Evolutionary conservation across 148 eudicot species (phyloP).

Genomic region (Camellia japonica): DNA sequence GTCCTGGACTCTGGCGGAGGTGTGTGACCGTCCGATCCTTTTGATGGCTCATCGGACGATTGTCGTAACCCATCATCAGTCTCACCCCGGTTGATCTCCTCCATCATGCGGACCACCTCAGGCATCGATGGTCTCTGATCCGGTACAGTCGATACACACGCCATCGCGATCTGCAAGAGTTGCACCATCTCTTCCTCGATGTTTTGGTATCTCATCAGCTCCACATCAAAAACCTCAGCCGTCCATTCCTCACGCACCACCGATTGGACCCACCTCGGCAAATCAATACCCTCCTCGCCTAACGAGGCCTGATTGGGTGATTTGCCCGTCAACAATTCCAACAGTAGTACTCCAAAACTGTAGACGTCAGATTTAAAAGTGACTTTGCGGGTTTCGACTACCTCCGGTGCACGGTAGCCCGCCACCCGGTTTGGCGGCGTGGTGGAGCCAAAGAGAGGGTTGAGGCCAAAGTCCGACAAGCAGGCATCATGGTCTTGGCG

Average conservation of each 20-base stretch:
- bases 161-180: constrained; percentile 87
- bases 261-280: constrained; percentile 96
- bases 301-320: constrained; percentile 92
- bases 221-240: constrained; percentile 96
- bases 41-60: constrained; percentile 86
- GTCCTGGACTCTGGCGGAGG: constrained; percentile 69
- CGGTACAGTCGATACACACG: constrained; percentile 80
- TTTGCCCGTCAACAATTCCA: constrained; percentile 90
- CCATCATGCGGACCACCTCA: constrained; percentile 82
- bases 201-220: constrained; percentile 85
- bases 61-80: constrained; percentile 69
- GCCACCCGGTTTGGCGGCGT: constrained; percentile 55
- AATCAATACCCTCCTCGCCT: constrained; percentile 93
- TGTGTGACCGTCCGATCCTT: constrained; percentile 80
- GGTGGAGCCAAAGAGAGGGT: constrained; percentile 39
- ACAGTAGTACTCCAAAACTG: constrained; percentile 76
- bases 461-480: constrained; percentile 72
- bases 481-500: constrained; percentile 44
- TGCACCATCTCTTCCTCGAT: constrained; percentile 99
- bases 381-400: constrained; percentile 66
- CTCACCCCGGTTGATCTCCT: constrained; percentile 66
- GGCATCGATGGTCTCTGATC: constrained; percentile 90
- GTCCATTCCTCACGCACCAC: constrained; percentile 99
- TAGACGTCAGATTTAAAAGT: constrained; percentile 88
- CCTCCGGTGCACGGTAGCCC: constrained; percentile 94